A percentile compares a stretch with the other conserved stretches of the same genome.
These are phyloP conservation scores for Amoebophrya sp. DNA, from an alignment of 169 alveolate species.

Conservation along the genomic window DNA sequence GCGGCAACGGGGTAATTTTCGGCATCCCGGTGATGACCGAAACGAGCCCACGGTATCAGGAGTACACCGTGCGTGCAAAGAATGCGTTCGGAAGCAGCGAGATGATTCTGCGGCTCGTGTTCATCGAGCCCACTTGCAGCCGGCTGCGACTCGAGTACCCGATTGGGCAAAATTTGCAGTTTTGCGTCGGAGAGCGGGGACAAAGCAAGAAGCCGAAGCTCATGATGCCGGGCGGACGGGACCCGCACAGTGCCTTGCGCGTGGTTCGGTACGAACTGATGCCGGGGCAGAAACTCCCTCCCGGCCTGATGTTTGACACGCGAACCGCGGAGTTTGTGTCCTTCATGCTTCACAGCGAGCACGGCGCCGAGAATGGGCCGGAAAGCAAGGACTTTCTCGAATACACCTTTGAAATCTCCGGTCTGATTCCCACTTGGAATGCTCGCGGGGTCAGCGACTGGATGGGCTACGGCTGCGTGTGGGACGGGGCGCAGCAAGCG, in stretches of 20 bases:
- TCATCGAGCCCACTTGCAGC: neutral
- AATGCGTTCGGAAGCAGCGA: neutral
- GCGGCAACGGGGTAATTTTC: neutral
- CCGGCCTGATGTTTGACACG: neutral
- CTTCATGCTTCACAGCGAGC: neutral
- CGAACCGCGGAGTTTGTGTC: neutral
- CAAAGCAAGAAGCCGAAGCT: neutral
- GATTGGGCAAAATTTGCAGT: neutral
- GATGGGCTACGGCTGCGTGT: neutral
- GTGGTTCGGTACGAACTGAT: neutral
- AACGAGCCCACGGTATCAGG: neutral
- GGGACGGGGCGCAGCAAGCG: neutral
- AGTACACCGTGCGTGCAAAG: neutral
- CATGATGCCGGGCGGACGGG: neutral
- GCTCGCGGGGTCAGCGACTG: neutral
- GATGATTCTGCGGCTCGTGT: neutral
- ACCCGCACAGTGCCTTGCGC: neutral
- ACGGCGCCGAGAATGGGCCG: neutral
- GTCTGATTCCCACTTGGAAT: neutral
- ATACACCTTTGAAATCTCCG: neutral
- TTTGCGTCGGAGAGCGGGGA: neutral
- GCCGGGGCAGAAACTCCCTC: neutral
- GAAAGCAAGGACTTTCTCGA: neutral
- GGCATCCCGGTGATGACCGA: neutral
- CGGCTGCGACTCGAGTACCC: neutral